These are phyloP conservation scores for Colletotrichum acutatum DNA, from an alignment of 2,329 filamentous ascomycete genomes.

Conservation along the genomic window DNA sequence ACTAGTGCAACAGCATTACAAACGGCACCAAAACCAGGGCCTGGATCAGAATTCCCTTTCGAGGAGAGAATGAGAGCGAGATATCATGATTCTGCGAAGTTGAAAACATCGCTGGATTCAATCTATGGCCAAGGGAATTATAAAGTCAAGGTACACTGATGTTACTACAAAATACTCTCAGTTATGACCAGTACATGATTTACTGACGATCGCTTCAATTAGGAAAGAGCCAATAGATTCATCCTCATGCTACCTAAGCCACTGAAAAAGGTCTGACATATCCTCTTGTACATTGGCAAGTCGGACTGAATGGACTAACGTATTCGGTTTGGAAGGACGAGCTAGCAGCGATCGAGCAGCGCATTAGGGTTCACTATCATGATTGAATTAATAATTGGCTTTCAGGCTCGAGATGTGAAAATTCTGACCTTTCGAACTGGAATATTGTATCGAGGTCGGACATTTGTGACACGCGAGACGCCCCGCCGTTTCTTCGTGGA, in stretches of 20 bases:
- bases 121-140: constrained; percentile 16
- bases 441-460: not conserved
- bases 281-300: not conserved
- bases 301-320: not conserved
- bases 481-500: not conserved
- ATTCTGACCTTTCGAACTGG: not conserved
- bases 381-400: not conserved
- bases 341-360: constrained; percentile 2
- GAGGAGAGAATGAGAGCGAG: not conserved
- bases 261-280: not conserved
- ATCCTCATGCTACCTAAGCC: not conserved
- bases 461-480: not conserved
- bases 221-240: not conserved
- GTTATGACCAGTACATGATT: not conserved
- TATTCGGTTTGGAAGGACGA: not conserved
- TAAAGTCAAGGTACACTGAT: not conserved
- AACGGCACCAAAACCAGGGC: not conserved
- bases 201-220: not conserved
- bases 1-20: too few relatives aligned
- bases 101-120: not conserved
- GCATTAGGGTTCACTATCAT: not conserved
- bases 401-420: not conserved
- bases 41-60: not conserved
- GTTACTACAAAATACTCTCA: not conserved
- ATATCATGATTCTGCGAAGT: constrained; percentile 5